phyloP scores from a whole-genome alignment of 148 eudicot species.

The Heliosperma pusillum region DNA sequence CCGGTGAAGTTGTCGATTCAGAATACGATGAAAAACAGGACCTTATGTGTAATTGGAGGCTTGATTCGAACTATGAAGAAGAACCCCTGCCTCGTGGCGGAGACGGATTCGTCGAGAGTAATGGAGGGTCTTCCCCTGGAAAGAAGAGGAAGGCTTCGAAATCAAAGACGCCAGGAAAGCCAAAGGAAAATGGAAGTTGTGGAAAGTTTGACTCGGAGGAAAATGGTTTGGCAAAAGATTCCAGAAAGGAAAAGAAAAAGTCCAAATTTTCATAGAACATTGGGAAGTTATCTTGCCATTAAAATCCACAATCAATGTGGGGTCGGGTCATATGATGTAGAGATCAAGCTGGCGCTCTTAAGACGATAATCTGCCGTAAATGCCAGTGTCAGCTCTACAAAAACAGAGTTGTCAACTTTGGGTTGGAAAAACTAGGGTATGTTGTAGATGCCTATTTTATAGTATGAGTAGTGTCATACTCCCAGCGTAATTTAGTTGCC shows the following conservation, averaged over 20 bases:
- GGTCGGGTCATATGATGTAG: not conserved
- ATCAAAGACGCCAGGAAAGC: conserved; percentile 38
- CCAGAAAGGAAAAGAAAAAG: conserved; percentile 36
- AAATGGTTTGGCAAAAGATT: conserved; percentile 30
- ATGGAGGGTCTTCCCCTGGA: conserved; percentile 38
- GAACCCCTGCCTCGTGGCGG: conserved; percentile 72
- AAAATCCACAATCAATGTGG: not conserved
- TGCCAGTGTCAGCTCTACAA: not conserved
- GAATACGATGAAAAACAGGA: conserved; percentile 46
- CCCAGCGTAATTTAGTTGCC: not conserved
- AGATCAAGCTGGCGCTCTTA: no score
- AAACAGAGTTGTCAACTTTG: not conserved
- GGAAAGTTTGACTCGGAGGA: conserved; percentile 3
- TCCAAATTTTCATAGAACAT: conserved; percentile 21
- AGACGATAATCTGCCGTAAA: no score
- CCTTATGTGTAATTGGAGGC: conserved; percentile 68
- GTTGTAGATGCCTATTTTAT: not conserved
- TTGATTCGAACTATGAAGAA: conserved; percentile 52
- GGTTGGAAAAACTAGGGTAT: not conserved
- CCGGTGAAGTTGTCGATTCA: conserved; percentile 56
- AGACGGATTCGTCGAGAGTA: conserved; percentile 27
- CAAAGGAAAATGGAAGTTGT: conserved; percentile 34
- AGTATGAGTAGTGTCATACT: not conserved
- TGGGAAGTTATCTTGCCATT: not conserved
- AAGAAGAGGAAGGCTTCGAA: conserved; percentile 52